Percentiles rank a stretch among this genome's conserved stretches.
Evolutionary conservation across 768 basidiomycete species (phyloP).

Genomic region (Leucocoprinus sp.): DNA sequence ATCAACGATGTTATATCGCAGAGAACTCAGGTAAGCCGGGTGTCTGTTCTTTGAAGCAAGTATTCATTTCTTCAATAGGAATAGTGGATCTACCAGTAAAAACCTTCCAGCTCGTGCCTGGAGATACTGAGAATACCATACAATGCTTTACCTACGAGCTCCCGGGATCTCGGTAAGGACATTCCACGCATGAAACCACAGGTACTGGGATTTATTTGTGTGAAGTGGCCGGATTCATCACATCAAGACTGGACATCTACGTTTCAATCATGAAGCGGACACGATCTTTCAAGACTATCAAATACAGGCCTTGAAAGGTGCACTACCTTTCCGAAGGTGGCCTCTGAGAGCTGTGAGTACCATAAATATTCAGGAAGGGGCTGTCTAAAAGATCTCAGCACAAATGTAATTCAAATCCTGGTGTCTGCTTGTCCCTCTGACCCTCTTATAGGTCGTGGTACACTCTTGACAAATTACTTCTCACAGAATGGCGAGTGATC

Average conservation of each 20-base stretch:
- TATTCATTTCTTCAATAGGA: conserved; percentile 17
- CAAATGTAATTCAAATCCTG: conserved; percentile 41
- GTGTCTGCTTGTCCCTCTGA: background rate
- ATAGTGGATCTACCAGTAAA: conserved; percentile 19
- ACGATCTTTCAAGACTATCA: conserved; percentile 61
- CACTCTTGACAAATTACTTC: conserved; percentile 71
- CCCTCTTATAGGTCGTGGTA: conserved; percentile 48
- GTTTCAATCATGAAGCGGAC: conserved; percentile 41
- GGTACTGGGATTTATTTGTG: background rate
- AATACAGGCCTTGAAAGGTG: conserved; percentile 46
- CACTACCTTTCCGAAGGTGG: conserved; percentile 60
- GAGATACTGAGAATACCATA: conserved; percentile 15
- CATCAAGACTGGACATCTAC: conserved; percentile 34
- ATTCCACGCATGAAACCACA: background rate
- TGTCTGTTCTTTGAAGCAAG: background rate
- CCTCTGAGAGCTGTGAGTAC: conserved; percentile 55
- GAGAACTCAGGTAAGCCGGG: conserved; percentile 22
- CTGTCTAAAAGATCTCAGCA: conserved; percentile 36
- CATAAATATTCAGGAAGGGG: conserved; percentile 1
- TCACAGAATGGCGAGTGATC: conserved; percentile 67
- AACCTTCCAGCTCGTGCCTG: conserved; percentile 17
- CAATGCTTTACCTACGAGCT: conserved; percentile 40
- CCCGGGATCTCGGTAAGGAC: conserved; percentile 36
- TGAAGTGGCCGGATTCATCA: conserved; percentile 57
- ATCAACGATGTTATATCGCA: conserved; percentile 24